Conservation (phyloP, 2,329 filamentous ascomycete species). For the Arachnomyces sp. region DNA sequence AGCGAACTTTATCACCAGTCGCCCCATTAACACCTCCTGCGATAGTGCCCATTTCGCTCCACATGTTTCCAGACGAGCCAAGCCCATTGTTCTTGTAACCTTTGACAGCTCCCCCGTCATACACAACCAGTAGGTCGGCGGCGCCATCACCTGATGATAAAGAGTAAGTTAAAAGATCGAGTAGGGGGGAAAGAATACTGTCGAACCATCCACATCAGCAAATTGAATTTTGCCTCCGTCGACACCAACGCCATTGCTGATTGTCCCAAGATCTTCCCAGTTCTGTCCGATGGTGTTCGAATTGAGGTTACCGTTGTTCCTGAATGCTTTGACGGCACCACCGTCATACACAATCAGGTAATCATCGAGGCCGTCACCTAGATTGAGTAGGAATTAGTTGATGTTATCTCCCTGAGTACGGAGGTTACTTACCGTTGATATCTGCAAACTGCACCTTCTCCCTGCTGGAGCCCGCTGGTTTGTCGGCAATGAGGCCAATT, state of each 20-base stretch:
- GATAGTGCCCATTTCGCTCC: neutral
- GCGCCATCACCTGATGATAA: neutral
- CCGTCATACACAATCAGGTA: constrained; percentile 3
- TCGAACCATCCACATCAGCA: neutral
- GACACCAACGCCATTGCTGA: neutral
- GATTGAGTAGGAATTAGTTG: too few species aligned
- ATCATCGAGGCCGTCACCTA: neutral
- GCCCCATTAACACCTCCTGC: neutral
- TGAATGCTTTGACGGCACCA: constrained; percentile 1
- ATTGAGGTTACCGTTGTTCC: neutral
- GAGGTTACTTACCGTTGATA: constrained; percentile 3
- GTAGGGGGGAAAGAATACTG: too few species aligned
- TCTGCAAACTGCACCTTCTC: constrained; percentile 7
- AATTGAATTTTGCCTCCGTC: neutral
- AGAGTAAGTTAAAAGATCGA: too few species aligned
- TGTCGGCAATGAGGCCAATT: too few species aligned
- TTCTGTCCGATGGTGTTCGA: neutral
- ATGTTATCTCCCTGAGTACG: too few species aligned
- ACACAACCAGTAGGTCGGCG: constrained; percentile 1
- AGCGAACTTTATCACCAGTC: neutral
- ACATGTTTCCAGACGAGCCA: too few species aligned
- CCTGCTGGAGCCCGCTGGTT: neutral
- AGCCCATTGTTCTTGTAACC: constrained; percentile 3
- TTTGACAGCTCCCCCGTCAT: constrained; percentile 5
- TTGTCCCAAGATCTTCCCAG: neutral